These are phyloP conservation scores for Verticillium longisporum DNA, from an alignment of 2,329 filamentous ascomycete genomes.

Conservation along the genomic window DNA sequence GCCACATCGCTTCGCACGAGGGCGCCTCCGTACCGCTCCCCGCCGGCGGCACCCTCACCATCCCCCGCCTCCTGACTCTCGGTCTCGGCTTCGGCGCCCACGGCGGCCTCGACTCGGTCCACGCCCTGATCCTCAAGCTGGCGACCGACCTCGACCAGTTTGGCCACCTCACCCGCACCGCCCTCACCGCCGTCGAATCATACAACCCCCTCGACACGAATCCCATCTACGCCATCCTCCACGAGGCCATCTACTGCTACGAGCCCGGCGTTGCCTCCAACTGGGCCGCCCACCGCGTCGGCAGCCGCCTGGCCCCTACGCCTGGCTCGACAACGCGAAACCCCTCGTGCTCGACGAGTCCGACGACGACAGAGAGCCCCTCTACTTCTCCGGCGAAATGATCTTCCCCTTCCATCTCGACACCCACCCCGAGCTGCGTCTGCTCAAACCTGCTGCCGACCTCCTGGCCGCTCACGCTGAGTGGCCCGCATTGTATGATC, in stretches of 20 bases:
- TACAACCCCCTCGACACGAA: conserved; percentile 65
- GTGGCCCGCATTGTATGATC: conserved; percentile 75
- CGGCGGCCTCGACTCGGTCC: conserved; percentile 68
- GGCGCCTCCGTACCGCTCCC: conserved; percentile 55
- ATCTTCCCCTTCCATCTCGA: conserved; percentile 81
- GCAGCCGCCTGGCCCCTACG: conserved; percentile 39
- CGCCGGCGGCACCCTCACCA: conserved; percentile 65
- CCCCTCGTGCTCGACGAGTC: conserved; percentile 22
- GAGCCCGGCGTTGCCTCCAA: conserved; percentile 54
- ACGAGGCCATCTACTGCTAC: conserved; percentile 83
- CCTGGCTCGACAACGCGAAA: conserved; percentile 40
- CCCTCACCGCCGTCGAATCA: conserved; percentile 61
- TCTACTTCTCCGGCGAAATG: conserved; percentile 91
- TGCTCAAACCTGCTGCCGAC: conserved; percentile 62
- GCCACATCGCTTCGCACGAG: conserved; percentile 52
- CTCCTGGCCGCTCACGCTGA: conserved; percentile 59
- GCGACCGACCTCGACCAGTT: conserved; percentile 69
- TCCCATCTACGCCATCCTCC: conserved; percentile 78
- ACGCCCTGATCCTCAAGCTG: conserved; percentile 64
- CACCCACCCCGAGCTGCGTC: conserved; percentile 67
- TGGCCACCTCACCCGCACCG: conserved; percentile 66
- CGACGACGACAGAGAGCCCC: conserved; percentile 33
- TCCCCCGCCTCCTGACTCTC: conserved; percentile 67
- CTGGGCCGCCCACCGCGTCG: conserved; percentile 68
- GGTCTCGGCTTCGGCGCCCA: conserved; percentile 75